Base-by-base conservation (phyloP, 2,329 filamentous ascomycete species). In the Aspergillus flavus region DNA sequence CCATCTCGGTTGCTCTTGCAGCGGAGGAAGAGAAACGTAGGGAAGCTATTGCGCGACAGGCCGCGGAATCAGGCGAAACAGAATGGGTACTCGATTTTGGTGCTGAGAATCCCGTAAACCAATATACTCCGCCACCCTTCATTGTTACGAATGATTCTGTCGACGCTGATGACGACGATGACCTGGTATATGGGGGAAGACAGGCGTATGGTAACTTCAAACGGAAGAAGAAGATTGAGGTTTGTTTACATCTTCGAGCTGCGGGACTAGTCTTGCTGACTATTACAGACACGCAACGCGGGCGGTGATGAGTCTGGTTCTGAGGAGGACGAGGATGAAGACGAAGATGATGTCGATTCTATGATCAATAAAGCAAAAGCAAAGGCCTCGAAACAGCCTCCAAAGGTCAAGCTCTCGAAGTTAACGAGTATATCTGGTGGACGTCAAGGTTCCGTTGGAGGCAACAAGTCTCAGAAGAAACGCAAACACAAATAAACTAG, bases 51-150 rank as follows among this genome's bases (percentile, higher is more conserved):
- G 68, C 77, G 10, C 74, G 75, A 34, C 76, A 79, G 65, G 79
- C 79, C 11, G 78, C 77, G 3, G 79, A 80, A 55, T 75, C 78
- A 0, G 79, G 80, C 21, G 80, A 82, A 65, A 76, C 78, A 9
- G 75, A 81, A 66, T 82, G 80, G 80, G 76, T 81, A 26, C 63
- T 80, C 57, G 71, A 81, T 48, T 73, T 75, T 14, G 70, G 72
- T 3, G 65, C 65, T 6, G 69, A 58, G 5, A 61, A 64, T 53
- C 21, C 64, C 36, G 64, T 61, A 5, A 45, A 60, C 14, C 64
- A 66, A 30, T 61, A 66, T 59, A 59, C 68, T 3, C 63, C 70
- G 53, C 72, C 71, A 48, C 75, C 75, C 19, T 41, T 70, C 19
- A 70, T 76, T n/a, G 66, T 78, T 2, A 68, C 71, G 6, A 74